Evolutionary conservation across 2,329 filamentous ascomycete species (phyloP).

Genomic region (Colletotrichum plurivorum): DNA sequence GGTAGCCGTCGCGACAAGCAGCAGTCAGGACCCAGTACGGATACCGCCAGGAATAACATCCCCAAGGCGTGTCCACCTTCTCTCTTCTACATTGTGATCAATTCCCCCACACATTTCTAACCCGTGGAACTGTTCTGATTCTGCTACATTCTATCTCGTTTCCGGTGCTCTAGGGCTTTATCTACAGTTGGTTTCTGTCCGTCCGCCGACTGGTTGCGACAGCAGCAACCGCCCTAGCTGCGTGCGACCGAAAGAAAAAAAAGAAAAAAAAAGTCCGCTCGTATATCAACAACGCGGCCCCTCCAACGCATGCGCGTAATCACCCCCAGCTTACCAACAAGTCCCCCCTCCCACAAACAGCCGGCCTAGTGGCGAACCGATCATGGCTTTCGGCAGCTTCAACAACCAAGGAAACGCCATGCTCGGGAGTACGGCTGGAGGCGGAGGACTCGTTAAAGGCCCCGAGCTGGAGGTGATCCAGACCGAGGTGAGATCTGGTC

Average conservation of each 20-base stretch:
- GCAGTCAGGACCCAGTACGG: constrained; percentile 1
- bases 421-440: constrained; percentile 56
- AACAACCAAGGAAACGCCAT: constrained; percentile 61
- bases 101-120: constrained; percentile 23
- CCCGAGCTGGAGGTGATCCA: constrained; percentile 82
- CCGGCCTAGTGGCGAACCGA: constrained; percentile 54
- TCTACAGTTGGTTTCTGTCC: constrained; percentile 4
- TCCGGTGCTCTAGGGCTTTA: constrained; percentile 7
- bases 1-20: constrained; percentile 26
- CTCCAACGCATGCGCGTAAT: constrained; percentile 43
- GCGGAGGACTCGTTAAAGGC: constrained; percentile 62
- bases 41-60: constrained; percentile 20
- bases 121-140: neutral
- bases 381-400: constrained; percentile 75
- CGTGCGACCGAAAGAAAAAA: constrained; percentile 8
- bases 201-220: constrained; percentile 24
- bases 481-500: constrained; percentile 76
- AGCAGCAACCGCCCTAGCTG: constrained; percentile 18
- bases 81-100: constrained; percentile 18
- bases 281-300: constrained; percentile 25
- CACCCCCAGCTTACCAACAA: constrained; percentile 46
- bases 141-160: neutral
- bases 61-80: constrained; percentile 16
- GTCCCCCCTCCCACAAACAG: constrained; percentile 40
- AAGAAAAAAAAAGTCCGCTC: constrained; percentile 4